A percentile compares a stretch with the other conserved stretches of the same genome.
phyloP scores from a whole-genome alignment of 2,329 filamentous ascomycete genomes.

The Hymenoscyphus infarciens region DNA sequence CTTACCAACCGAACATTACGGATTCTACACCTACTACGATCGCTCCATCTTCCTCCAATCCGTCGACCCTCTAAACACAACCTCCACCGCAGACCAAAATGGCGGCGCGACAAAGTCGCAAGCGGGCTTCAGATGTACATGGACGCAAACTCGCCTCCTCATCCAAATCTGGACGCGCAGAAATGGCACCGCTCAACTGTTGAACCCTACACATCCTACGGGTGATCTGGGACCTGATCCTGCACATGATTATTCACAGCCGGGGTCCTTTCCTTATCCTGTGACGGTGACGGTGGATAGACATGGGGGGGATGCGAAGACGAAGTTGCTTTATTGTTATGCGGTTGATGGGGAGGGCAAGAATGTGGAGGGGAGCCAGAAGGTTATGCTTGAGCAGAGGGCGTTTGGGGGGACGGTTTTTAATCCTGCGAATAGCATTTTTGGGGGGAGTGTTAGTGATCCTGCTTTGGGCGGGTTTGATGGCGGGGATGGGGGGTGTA shows the following conservation, averaged over 20 bases:
- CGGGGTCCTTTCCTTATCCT: constrained; percentile 62
- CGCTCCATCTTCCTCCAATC: constrained; percentile 79
- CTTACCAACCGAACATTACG: constrained; percentile 78
- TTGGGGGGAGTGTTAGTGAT: constrained; percentile 38
- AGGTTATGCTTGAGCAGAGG: constrained; percentile 48
- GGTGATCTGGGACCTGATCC: constrained; percentile 19
- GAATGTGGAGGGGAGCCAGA: constrained; percentile 43
- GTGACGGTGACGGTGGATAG: constrained; percentile 59
- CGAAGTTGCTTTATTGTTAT: constrained; percentile 55
- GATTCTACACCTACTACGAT: constrained; percentile 90
- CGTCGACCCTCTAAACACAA: constrained; percentile 44
- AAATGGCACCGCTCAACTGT: constrained; percentile 42
- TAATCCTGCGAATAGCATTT: constrained; percentile 45
- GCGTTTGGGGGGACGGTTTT: constrained; percentile 49
- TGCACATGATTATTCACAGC: constrained; percentile 36
- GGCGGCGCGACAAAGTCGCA: constrained; percentile 53
- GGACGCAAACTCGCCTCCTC: constrained; percentile 58
- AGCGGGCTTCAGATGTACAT: constrained; percentile 55
- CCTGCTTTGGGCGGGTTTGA: constrained; percentile 56
- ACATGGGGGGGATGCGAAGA: constrained; percentile 53
- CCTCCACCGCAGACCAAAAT: constrained; percentile 45
- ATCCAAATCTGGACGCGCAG: constrained; percentile 62
- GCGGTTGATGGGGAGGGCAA: constrained; percentile 45
- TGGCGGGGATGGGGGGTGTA: constrained; percentile 60
- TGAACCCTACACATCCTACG: constrained; percentile 30